phyloP scores from a whole-genome alignment of 2,329 filamentous ascomycete species.

The Penicillium polonicum region DNA sequence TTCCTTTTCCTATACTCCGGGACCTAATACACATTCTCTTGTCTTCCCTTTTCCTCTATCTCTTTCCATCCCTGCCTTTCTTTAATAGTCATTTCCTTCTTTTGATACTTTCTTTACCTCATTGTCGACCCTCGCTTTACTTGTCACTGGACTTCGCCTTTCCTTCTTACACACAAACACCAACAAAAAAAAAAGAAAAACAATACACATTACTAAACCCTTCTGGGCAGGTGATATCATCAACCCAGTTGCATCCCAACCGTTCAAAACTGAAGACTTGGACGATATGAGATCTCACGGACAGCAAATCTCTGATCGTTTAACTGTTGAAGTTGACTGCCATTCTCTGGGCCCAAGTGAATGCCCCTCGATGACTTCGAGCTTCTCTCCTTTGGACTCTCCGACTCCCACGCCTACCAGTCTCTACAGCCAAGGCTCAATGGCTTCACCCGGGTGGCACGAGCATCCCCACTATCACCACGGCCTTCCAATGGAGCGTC shows the following conservation, averaged over 20 bases:
- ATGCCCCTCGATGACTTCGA: slow-evolving; percentile 42
- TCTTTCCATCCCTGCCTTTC: slow-evolving; percentile 21
- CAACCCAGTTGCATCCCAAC: slow-evolving; percentile 28
- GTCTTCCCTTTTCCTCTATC: slow-evolving; percentile 21
- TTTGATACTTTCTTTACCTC: slow-evolving; percentile 9
- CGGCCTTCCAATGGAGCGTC: slow-evolving; percentile 29
- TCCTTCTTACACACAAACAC: neutral
- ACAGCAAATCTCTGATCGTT: slow-evolving; percentile 37
- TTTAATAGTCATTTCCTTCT: neutral
- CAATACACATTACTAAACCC: slow-evolving; percentile 9
- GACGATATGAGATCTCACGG: slow-evolving; percentile 42
- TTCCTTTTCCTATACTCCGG: slow-evolving; percentile 21
- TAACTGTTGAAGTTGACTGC: slow-evolving; percentile 42
- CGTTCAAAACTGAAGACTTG: slow-evolving; percentile 30
- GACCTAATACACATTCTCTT: slow-evolving; percentile 19
- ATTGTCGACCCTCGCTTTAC: slow-evolving; percentile 3
- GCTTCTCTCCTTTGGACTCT: slow-evolving; percentile 43
- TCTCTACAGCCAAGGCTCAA: slow-evolving; percentile 39
- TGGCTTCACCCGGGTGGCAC: slow-evolving; percentile 40
- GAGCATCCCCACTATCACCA: slow-evolving; percentile 34
- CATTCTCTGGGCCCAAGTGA: slow-evolving; percentile 40
- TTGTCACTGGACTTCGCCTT: slow-evolving; percentile 10
- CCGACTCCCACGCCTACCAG: slow-evolving; percentile 42
- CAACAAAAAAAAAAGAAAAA: too few species aligned
- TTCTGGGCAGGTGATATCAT: slow-evolving; percentile 31